A percentile compares a stretch with the other conserved stretches of the same genome.
Conservation (phyloP, 345 rosid genomes). For the Trapa incisa region DNA sequence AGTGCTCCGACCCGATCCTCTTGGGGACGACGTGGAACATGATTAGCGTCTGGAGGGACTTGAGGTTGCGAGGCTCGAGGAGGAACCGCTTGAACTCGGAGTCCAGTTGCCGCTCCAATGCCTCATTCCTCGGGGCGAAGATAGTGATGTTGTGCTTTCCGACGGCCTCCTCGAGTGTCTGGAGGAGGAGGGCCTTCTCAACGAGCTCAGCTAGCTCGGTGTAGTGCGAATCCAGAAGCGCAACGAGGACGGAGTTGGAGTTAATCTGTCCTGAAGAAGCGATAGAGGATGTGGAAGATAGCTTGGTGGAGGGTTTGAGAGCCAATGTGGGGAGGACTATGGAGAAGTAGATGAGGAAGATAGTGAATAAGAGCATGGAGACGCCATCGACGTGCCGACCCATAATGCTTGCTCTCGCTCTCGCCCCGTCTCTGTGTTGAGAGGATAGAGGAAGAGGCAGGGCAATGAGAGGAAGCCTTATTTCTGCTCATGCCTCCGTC, state of each 20-base stretch:
- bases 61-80: conserved; percentile 80
- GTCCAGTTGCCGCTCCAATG: conserved; percentile 69
- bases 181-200: conserved; percentile 81
- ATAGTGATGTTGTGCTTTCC: conserved; percentile 75
- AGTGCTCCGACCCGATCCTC: conserved; percentile 36
- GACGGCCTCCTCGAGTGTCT: conserved; percentile 73
- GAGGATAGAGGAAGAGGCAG: conserved; percentile 2
- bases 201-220: conserved; percentile 81
- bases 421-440: neutral
- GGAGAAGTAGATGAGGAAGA: conserved; percentile 15
- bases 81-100: conserved; percentile 85
- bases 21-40: conserved; percentile 65
- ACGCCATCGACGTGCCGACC: conserved; percentile 33
- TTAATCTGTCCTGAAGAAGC: conserved; percentile 37
- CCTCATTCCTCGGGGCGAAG: conserved; percentile 83
- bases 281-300: conserved; percentile 3
- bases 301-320: neutral
- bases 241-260: conserved; percentile 85
- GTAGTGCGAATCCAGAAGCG: conserved; percentile 88
- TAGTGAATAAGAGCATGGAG: conserved; percentile 14
- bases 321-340: conserved; percentile 27
- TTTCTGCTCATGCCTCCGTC: neutral
- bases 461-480: too few relatives aligned
- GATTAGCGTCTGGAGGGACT: conserved; percentile 65
- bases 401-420: conserved; percentile 18